A percentile compares a stretch with the other conserved stretches of the same genome.
Conservation (phyloP, 2,329 filamentous ascomycete genomes). For the Diaporthe vexans region DNA sequence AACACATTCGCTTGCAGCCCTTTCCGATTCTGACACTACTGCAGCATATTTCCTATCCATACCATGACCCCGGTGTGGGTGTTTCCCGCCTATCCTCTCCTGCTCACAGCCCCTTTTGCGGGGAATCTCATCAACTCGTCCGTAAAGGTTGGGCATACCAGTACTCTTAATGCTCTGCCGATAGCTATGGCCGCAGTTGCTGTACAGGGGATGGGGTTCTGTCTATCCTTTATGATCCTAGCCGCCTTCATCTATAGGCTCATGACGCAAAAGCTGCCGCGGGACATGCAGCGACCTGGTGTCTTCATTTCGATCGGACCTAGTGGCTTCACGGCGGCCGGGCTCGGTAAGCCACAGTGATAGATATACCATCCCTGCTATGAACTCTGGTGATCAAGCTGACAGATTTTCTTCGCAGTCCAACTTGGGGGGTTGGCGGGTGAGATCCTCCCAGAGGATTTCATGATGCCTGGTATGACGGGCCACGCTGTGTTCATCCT, state of each 20-base stretch:
- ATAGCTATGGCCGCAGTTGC: conserved; percentile 65
- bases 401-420: conserved; percentile 48
- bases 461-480: conserved; percentile 53
- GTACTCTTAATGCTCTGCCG: conserved; percentile 57
- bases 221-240: conserved; percentile 82
- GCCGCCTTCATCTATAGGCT: conserved; percentile 87
- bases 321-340: conserved; percentile 69
- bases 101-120: conserved; percentile 82
- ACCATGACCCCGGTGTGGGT: conserved; percentile 93
- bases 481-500: conserved; percentile 59
- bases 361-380: neutral
- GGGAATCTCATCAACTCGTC: conserved; percentile 66
- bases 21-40: neutral
- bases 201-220: conserved; percentile 68
- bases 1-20: neutral
- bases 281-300: conserved; percentile 81
- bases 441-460: conserved; percentile 58
- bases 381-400: neutral
- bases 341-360: conserved; percentile 53
- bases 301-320: conserved; percentile 91
- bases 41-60: conserved; percentile 74
- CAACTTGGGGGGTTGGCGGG: conserved; percentile 60
- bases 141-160: conserved; percentile 45
- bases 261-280: conserved; percentile 89
- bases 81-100: conserved; percentile 85